Evolutionary conservation across 2,329 filamentous ascomycete genomes (phyloP), one percentile per base, ranked within the genome.

Genomic region (Neonectria faginata): DNA sequence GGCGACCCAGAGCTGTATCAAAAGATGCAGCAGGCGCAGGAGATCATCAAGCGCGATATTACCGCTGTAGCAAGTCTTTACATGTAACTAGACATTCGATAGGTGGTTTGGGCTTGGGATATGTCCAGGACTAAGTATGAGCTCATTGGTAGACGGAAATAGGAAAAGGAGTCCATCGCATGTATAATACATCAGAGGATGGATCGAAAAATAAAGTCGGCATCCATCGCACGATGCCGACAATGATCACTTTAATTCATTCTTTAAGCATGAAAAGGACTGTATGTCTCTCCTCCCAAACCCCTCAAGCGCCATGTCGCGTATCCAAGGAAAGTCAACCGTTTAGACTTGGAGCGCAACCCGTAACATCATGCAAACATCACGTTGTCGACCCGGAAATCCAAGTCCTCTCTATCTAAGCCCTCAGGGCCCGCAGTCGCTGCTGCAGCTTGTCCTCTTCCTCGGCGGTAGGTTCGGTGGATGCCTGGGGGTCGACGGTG

Each of bases 11-110:
- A 91, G 60, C 82, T 99, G 70, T 97, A 97, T 79, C 89, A 91
- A 70, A 99, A 99, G 87, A 99, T 99, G 95, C 91, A 97, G 81
- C 90, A 90, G 67, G 97, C 95, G 71, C 95, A 98, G 86, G 96
- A 99, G 84, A 87, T 97, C 86, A 99, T 99, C 78, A 97, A 97
- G 86, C 84, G 96, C 75, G 96, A 97, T 78, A 96, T 97, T 58
- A 97, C 93, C 22, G 94, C 94, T 18, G 93, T 94, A 42, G 93
- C 94, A 14, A 93, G 91, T 77, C 80, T 97, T 75, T 97, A 97
- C 76, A 94, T 97, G 91, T 97, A 84, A 57, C n/a, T n/a, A 39
- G 27, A 44, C 33, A 48, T 55, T 44, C 3, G 42, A 31, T 29
- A 51, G n/a, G 16, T 22, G n/a, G 27, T 39, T 29, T 52, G n/a